A percentile compares a stretch with the other conserved stretches of the same genome.
Evolutionary conservation across 1,284 basidiomycete species (phyloP).

Genomic region (Coniophora puteana): DNA sequence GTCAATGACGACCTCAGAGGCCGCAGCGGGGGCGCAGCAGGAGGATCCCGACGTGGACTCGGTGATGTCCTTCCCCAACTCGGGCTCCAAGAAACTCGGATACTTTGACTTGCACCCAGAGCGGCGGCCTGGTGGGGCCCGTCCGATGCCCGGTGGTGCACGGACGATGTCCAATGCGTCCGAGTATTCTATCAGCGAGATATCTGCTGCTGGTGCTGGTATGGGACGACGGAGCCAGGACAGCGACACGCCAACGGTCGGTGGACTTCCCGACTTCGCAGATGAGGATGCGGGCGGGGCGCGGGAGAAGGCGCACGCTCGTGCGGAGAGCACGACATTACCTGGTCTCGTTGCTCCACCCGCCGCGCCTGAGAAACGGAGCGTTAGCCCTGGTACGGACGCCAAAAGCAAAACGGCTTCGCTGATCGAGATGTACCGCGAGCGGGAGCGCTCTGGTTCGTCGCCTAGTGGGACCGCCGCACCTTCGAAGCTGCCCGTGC

Average conservation of each 20-base stretch:
- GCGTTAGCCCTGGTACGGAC: conserved; percentile 7
- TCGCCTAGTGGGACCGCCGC: conserved; percentile 18
- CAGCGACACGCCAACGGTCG: conserved; percentile 8
- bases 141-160: conserved; percentile 19
- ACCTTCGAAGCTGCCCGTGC: conserved; percentile 34
- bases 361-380: conserved; percentile 18
- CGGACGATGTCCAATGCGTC: too few species aligned
- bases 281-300: conserved; percentile 33
- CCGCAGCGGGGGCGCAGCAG: too few species aligned
- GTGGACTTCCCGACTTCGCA: conserved; percentile 26
- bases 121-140: conserved; percentile 30
- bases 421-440: conserved; percentile 79
- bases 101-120: conserved; percentile 73
- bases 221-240: conserved; percentile 29
- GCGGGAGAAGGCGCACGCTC: conserved; percentile 26
- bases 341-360: conserved; percentile 18
- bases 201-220: conserved; percentile 31
- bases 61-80: conserved; percentile 32
- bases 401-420: conserved; percentile 60
- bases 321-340: conserved; percentile 27
- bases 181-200: conserved; percentile 25
- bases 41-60: conserved; percentile 29
- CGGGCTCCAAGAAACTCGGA: conserved; percentile 39
- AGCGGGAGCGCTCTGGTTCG: conserved; percentile 49
- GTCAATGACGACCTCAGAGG: too few species aligned